Base-by-base conservation (phyloP, 805 yeast genomes). In the Candida ovalis region DNA sequence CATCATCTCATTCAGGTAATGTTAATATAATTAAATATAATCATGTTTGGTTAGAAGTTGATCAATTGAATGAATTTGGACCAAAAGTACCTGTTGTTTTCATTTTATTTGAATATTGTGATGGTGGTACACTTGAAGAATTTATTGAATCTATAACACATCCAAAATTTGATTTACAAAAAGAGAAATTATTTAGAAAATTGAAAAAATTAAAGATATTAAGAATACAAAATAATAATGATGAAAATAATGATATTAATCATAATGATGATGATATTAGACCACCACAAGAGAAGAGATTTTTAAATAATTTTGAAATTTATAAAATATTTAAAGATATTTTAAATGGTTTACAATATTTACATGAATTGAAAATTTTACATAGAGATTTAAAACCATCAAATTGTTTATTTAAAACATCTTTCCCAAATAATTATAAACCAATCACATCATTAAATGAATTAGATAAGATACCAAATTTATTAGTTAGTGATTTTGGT, bases 381-480 rank as follows among this genome's bases (percentile, higher is more conserved):
- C 97, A 90, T 60, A 73, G 97, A 27, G 97, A 90, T 63, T 71
- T 90, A 52, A 90, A 90, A 58, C 97, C 97, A 0, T 86, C 96
- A 1, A 90, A 90, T 58, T 88, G 96, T 67, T 70, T 90, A 24
- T 67, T 90, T 43, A 79, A 75, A 45, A 56, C 62, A 1, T 57
- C 56, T 22, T 75, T 64, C 44, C 40, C 56, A 2, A 48, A 51
- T 3, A 33, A 54, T 22, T 58, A 64, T 44, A 25, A 38, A 10
- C 67, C 70, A 7, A 52, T 63, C 15, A 43, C 43, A 17, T 56
- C 59, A 3, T 37, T 60, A n/a, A 47, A 48, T 2, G 60, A 64
- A 12, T 49, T 64, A 1, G 47, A 55, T 5, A 50, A 52, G 23
- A 70, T 84, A 12, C 96, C 96, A 0, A 77, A 74, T n/a, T 78